Percentiles rank a stretch among this genome's conserved stretches.
Evolutionary conservation across 208 protist genomes (phyloP).

Genomic region (Trypanosoma mega): DNA sequence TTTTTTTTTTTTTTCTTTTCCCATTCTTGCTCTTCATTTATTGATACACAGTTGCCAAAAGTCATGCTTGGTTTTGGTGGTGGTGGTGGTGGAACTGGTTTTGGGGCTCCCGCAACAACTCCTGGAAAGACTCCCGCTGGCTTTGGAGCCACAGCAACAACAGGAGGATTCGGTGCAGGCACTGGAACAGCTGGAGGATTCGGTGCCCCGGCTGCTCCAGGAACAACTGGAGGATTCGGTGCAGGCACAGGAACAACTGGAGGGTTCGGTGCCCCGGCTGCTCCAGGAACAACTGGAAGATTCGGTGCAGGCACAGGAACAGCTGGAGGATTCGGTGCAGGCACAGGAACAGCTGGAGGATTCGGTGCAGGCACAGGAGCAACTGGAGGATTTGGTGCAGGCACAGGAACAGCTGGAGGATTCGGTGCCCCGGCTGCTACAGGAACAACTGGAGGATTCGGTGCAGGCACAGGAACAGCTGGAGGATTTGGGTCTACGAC

Average conservation of each 20-base stretch:
- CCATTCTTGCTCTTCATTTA: neutral
- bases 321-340: slow-evolving; percentile 39
- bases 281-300: slow-evolving; percentile 23
- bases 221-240: neutral
- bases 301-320: slow-evolving; percentile 28
- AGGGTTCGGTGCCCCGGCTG: slow-evolving; percentile 20
- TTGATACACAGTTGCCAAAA: neutral
- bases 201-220: neutral
- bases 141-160: neutral
- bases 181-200: neutral
- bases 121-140: neutral
- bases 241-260: slow-evolving; percentile 6
- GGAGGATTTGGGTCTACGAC: slow-evolving; percentile 9
- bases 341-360: slow-evolving; percentile 18
- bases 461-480: neutral
- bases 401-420: slow-evolving; percentile 7
- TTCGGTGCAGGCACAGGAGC: slow-evolving; percentile 31
- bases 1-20: neutral
- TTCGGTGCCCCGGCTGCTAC: slow-evolving; percentile 6
- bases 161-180: slow-evolving; percentile 7
- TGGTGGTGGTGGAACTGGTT: neutral
- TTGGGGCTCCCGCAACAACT: slow-evolving; percentile 2
- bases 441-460: slow-evolving; percentile 18
- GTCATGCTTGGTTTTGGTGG: slow-evolving; percentile 16
- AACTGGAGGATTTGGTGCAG: slow-evolving; percentile 40